These are phyloP conservation scores for Symbiodinium natans DNA, from an alignment of 73 alveolate genomes.

Conservation along the genomic window DNA sequence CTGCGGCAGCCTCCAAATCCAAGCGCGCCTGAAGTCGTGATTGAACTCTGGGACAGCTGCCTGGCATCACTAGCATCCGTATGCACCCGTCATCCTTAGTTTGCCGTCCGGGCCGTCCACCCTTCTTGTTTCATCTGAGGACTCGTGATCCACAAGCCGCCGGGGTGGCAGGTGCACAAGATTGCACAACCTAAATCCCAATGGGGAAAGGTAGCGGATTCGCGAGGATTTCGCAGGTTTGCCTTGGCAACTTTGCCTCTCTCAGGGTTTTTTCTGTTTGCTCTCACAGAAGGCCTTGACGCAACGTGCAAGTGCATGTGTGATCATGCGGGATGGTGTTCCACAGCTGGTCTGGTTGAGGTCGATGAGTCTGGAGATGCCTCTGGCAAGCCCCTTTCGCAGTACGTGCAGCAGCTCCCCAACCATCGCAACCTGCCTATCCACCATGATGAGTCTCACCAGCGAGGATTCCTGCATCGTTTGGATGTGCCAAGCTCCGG, in stretches of 20 bases:
- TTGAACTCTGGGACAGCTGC: conserved; percentile 16
- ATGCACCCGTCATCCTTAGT: too few species aligned
- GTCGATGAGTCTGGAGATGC: conserved; percentile 72
- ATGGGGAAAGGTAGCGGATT: too few species aligned
- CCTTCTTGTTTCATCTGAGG: background rate
- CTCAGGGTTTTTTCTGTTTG: too few species aligned
- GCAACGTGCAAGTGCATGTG: background rate
- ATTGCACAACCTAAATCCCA: too few species aligned
- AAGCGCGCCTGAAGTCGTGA: background rate
- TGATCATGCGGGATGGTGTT: background rate
- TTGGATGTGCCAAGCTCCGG: conserved; percentile 50
- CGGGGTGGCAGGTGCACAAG: conserved; percentile 51
- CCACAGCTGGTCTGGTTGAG: background rate
- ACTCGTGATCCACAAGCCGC: conserved; percentile 16
- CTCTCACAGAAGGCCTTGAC: background rate
- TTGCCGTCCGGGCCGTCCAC: background rate
- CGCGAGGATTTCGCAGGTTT: too few species aligned
- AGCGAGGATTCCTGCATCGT: conserved; percentile 58
- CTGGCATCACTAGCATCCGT: background rate
- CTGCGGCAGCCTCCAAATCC: background rate
- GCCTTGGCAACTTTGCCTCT: too few species aligned
- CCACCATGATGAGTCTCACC: conserved; percentile 6
- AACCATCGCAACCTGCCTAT: background rate
- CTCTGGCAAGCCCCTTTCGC: conserved; percentile 20
- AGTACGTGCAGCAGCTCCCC: background rate